Percentiles rank a stretch among this genome's conserved stretches.
Evolutionary conservation across 2,329 filamentous ascomycete genomes (phyloP).

Genomic region (Claviceps paspali): DNA sequence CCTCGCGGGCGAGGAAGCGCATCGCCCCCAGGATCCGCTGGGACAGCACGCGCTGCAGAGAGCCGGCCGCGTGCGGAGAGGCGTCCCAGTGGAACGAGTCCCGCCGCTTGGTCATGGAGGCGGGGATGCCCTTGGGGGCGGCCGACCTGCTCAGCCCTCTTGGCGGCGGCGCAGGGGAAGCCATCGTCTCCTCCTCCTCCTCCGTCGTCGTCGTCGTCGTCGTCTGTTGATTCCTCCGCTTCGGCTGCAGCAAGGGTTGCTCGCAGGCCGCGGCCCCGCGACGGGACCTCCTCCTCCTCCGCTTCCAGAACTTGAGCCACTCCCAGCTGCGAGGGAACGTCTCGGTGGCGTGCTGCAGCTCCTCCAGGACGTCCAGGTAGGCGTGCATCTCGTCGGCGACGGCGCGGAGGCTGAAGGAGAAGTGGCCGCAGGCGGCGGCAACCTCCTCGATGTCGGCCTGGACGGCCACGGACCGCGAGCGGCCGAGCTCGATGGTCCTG

Average conservation of each 20-base stretch:
- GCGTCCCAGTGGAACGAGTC: slow-evolving; percentile 42
- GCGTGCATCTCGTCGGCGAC: slow-evolving; percentile 80
- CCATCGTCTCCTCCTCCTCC: slow-evolving; percentile 19
- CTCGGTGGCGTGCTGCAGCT: slow-evolving; percentile 59
- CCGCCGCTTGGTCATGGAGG: slow-evolving; percentile 33
- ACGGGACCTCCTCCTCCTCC: slow-evolving; percentile 11
- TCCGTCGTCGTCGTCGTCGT: too few species aligned
- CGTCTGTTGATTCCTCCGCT: too few species aligned
- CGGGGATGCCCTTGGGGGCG: slow-evolving; percentile 39
- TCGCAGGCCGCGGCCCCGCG: too few species aligned
- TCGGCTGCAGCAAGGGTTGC: too few species aligned
- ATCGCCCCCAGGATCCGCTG: slow-evolving; percentile 29
- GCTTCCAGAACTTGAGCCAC: slow-evolving; percentile 74
- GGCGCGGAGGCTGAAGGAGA: slow-evolving; percentile 79
- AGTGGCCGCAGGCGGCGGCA: slow-evolving; percentile 92
- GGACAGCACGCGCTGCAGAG: slow-evolving; percentile 27
- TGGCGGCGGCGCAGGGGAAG: too few species aligned
- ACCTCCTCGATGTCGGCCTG: slow-evolving; percentile 95
- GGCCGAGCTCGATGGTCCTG: slow-evolving; percentile 57
- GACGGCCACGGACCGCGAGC: slow-evolving; percentile 53
- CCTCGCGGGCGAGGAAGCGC: slow-evolving; percentile 36
- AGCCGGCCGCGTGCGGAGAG: slow-evolving; percentile 31
- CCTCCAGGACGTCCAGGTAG: slow-evolving; percentile 72
- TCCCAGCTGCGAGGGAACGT: slow-evolving; percentile 53
- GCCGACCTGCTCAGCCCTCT: slow-evolving; percentile 34